A percentile compares a stretch with the other conserved stretches of the same genome.
Evolutionary conservation across 192 early-diverging fungal species (phyloP).

Genomic region (Dissophora globulifera): DNA sequence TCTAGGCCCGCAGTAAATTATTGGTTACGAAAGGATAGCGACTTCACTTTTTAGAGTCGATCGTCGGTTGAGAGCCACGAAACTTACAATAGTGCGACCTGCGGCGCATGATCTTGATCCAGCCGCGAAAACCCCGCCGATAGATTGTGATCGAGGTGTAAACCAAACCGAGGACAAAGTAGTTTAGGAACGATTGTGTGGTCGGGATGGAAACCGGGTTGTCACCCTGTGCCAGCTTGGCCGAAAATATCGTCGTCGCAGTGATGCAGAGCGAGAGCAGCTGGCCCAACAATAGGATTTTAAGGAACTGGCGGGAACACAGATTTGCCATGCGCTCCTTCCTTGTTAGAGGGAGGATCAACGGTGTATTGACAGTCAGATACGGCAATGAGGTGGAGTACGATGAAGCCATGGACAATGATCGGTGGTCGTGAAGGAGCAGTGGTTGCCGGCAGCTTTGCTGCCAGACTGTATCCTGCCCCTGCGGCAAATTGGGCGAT

Average conservation of each 20-base stretch:
- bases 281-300: constrained; percentile 68
- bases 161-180: constrained; percentile 70
- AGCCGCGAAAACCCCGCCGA: constrained; percentile 59
- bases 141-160: constrained; percentile 64
- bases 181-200: constrained; percentile 78
- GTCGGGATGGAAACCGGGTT: constrained; percentile 67
- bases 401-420: background rate
- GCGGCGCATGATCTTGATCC: constrained; percentile 55
- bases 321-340: constrained; percentile 5
- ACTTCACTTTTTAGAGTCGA: background rate
- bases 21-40: too few species aligned
- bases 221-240: constrained; percentile 66
- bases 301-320: constrained; percentile 40
- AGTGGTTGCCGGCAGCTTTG: background rate
- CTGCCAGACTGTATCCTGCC: background rate
- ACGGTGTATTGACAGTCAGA: background rate
- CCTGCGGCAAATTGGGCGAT: background rate
- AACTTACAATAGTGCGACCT: constrained; percentile 60
- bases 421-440: background rate
- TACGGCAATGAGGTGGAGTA: background rate
- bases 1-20: constrained; percentile 24
- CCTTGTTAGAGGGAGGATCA: constrained; percentile 4
- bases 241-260: constrained; percentile 71
- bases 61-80: background rate
- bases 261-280: constrained; percentile 83